A percentile compares a stretch with the other conserved stretches of the same genome.
Conservation (phyloP, 495 filamentous ascomycete genomes). For the Tuber borchii region DNA sequence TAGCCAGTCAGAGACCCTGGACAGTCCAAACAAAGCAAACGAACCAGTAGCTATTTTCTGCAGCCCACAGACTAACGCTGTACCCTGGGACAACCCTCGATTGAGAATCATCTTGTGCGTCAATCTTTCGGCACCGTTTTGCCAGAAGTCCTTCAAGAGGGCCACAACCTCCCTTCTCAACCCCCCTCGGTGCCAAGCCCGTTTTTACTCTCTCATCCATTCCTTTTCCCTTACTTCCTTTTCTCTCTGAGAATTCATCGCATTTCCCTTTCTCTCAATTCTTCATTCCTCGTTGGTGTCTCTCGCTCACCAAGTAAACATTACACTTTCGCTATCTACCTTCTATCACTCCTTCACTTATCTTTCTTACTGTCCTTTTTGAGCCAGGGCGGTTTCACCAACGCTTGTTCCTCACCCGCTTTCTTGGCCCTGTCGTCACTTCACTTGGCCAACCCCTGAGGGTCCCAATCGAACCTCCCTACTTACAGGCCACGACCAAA, state of each 20-base stretch:
- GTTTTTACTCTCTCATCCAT: conserved; percentile 16
- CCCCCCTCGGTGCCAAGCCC: conserved; percentile 12
- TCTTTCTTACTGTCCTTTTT: not conserved
- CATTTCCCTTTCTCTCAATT: conserved; percentile 10
- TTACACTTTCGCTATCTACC: not conserved
- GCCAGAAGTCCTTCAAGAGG: conserved; percentile 32
- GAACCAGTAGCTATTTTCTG: not conserved
- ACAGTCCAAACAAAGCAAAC: not conserved
- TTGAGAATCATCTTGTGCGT: conserved; percentile 28
- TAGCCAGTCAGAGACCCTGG: not conserved
- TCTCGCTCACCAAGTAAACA: not conserved
- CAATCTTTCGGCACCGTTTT: conserved; percentile 30
- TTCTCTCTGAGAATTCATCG: conserved; percentile 3
- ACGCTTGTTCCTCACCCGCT: not conserved
- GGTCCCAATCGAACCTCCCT: not conserved
- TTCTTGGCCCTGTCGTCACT: conserved; percentile 5
- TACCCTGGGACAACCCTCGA: not conserved
- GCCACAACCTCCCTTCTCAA: conserved; percentile 9
- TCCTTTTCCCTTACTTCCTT: conserved; percentile 12
- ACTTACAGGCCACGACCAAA: conserved; percentile 10
- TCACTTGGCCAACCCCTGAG: conserved; percentile 1
- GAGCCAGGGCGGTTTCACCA: not conserved
- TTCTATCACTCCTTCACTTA: not conserved
- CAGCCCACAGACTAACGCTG: not conserved
- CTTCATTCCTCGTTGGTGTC: not conserved